Conservation (phyloP, 192 early-diverging fungal genomes). For the Mortierella claussenii region DNA sequence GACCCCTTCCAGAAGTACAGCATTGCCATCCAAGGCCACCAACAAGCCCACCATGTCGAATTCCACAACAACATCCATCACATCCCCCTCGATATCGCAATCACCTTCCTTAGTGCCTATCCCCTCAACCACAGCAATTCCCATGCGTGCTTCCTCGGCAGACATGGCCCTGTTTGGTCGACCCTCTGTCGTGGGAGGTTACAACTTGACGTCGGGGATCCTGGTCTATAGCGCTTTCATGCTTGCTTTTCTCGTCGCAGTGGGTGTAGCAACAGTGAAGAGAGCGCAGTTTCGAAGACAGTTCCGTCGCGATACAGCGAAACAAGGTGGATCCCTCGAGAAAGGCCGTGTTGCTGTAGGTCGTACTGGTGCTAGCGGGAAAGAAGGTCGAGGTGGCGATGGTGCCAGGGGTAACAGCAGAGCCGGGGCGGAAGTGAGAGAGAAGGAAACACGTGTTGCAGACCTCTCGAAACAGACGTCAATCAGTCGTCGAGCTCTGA, state of each 20-base stretch:
- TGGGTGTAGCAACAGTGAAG: slow-evolving; percentile 8
- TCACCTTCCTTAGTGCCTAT: background rate
- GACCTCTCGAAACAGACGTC: slow-evolving; percentile 1
- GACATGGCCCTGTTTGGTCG: slow-evolving; percentile 14
- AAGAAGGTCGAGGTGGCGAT: slow-evolving; percentile 1
- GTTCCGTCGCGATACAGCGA: background rate
- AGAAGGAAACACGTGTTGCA: background rate
- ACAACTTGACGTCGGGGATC: slow-evolving; percentile 30
- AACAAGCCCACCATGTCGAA: background rate
- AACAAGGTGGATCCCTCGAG: background rate
- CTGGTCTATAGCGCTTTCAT: slow-evolving; percentile 12
- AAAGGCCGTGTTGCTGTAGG: background rate
- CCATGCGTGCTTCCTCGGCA: background rate
- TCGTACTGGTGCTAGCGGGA: background rate
- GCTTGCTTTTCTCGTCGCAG: background rate
- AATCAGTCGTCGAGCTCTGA: background rate
- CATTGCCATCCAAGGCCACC: background rate
- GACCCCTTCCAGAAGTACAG: background rate
- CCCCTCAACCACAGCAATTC: background rate
- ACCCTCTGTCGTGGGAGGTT: slow-evolving; percentile 3
- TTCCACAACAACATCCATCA: background rate
- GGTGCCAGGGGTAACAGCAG: background rate
- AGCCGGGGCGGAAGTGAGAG: background rate
- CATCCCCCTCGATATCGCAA: background rate
- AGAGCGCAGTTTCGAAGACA: slow-evolving; percentile 3